Evolutionary conservation across 768 basidiomycete species (phyloP), one percentile per base, ranked within the genome.

Genomic region (Boletus subparvulus): DNA sequence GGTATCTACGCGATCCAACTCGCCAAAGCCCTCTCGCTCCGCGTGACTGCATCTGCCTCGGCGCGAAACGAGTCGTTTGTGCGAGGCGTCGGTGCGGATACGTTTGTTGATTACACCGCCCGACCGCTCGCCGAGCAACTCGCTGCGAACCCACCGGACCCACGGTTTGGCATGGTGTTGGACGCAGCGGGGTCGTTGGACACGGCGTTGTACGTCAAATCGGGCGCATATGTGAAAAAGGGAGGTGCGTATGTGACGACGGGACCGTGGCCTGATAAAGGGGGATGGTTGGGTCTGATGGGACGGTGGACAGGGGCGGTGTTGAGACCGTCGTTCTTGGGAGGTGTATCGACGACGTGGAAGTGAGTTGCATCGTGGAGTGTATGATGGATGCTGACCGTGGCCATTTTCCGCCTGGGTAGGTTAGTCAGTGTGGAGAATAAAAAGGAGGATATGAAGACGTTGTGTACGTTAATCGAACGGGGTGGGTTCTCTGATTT

Each of bases 1-100:
- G 90, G 89, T 5, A 73, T 78, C n/a, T 80, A 80, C 61, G 88
- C 86, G 1, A 86, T 91, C 47, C 87, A 90, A 67, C 66, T 90
- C 11, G 87, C 88, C 9, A 91, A 90, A 65, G 77, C 81, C 1
- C 75, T 74, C 58, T 86, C 86, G 4, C 82, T 82, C 52, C 73
- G 59, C 4, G 87, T 90, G 6, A 74, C 80, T 3, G 81, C 82
- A 0, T 82, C 78, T 32, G 86, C 85, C 10, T 88, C 86, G 4
- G 75, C 66, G 1, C 81, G 77, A 67, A 90, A 88, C 57, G 79
- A 82, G 44, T 75, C 77, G 5, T 81, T 83, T 50, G 82, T 90
- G 37, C 79, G 77, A 11, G 61, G 62, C 2, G 61, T 85, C 33
- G 90, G 90, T 24, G 89, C 85, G 3, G 90, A 90, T 50, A 79